Percentiles rank a stretch among this genome's conserved stretches.
These are phyloP conservation scores for Trichoderma orchidacearum DNA, from an alignment of 495 filamentous ascomycete species.

Conservation along the genomic window DNA sequence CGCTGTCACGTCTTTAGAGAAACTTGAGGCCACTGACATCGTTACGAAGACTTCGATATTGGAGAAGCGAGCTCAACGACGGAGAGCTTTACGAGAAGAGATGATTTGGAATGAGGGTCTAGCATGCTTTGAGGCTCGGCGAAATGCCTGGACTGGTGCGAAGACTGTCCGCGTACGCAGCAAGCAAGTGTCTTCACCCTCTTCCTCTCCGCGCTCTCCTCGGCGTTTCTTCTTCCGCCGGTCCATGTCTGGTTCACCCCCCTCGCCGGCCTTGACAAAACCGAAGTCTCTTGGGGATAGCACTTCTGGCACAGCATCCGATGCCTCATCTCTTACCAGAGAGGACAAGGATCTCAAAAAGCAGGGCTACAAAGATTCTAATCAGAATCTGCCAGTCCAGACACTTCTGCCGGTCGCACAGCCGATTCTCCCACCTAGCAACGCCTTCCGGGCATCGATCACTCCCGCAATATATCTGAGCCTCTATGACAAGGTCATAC, in stretches of 20 bases:
- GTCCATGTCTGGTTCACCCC: slow-evolving; percentile 11
- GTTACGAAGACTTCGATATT: slow-evolving; percentile 22
- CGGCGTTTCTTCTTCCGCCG: slow-evolving; percentile 18
- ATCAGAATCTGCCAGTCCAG: slow-evolving; percentile 16
- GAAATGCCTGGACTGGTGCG: slow-evolving; percentile 85
- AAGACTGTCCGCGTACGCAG: slow-evolving; percentile 26
- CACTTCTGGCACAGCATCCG: background rate
- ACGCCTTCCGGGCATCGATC: slow-evolving; percentile 62
- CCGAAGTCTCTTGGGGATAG: background rate
- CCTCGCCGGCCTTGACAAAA: background rate
- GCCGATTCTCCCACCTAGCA: slow-evolving; percentile 51
- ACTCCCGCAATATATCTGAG: slow-evolving; percentile 56
- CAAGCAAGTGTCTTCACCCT: slow-evolving; percentile 15
- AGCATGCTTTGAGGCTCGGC: slow-evolving; percentile 54
- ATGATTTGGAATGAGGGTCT: slow-evolving; percentile 75
- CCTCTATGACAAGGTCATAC: slow-evolving; percentile 78
- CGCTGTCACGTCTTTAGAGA: slow-evolving; percentile 22
- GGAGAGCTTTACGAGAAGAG: slow-evolving; percentile 56
- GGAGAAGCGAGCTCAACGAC: slow-evolving; percentile 40
- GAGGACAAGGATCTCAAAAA: background rate
- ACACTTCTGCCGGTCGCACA: slow-evolving; percentile 46
- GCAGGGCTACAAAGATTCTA: slow-evolving; percentile 3
- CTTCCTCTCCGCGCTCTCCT: slow-evolving; percentile 18
- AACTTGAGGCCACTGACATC: slow-evolving; percentile 42
- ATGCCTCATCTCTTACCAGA: background rate